Evolutionary conservation across 208 protist species (phyloP).

Genomic region (Leishmania aethiopica): DNA sequence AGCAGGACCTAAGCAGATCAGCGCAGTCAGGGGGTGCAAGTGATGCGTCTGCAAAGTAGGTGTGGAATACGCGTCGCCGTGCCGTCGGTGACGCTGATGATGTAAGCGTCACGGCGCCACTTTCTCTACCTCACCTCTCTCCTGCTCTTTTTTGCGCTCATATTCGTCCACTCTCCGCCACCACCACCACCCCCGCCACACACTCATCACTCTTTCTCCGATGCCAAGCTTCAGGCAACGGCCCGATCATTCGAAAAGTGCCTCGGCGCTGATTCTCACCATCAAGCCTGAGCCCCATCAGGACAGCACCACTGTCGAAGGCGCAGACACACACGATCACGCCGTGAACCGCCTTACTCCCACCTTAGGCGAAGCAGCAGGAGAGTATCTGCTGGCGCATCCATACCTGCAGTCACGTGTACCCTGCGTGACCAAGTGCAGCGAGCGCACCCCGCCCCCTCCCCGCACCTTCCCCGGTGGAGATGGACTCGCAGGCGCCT

Average conservation of each 20-base stretch:
- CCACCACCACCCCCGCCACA: background rate
- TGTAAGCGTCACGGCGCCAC: background rate
- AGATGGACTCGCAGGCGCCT: constrained; percentile 6
- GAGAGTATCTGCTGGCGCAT: background rate
- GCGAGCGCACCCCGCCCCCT: background rate
- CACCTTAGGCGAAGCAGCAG: background rate
- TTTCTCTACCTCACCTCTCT: background rate
- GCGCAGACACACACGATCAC: background rate
- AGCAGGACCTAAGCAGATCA: background rate
- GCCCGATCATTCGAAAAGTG: background rate
- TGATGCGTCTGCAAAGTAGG: background rate
- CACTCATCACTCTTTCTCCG: background rate
- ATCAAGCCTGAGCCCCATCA: background rate
- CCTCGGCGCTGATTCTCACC: background rate
- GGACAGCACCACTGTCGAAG: background rate
- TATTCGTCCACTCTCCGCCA: background rate
- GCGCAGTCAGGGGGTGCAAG: background rate
- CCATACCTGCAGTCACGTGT: background rate
- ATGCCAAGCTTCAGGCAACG: background rate
- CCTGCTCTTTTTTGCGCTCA: background rate
- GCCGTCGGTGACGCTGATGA: background rate
- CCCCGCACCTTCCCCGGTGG: background rate
- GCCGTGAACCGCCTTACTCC: background rate
- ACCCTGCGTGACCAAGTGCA: background rate
- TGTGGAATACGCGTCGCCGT: background rate